phyloP scores from a whole-genome alignment of 441 rosid genomes.

The Sinapis alba region DNA sequence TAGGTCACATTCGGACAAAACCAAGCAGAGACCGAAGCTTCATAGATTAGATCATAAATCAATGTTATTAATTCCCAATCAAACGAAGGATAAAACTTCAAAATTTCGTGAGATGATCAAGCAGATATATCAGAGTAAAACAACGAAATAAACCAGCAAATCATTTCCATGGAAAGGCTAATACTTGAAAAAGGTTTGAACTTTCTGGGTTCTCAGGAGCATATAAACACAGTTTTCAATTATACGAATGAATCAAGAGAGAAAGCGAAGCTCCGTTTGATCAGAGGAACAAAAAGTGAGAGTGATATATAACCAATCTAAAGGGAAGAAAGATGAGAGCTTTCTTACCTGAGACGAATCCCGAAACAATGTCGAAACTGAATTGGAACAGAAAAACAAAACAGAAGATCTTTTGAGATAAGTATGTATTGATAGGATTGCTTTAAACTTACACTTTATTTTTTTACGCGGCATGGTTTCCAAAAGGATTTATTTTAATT shows the following conservation, averaged over 20 bases:
- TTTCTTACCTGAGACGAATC: conserved; percentile 17
- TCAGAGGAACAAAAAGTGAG: conserved; percentile 5
- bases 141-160: too few relatives aligned
- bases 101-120: too few relatives aligned
- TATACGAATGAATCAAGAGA: neutral
- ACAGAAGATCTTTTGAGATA: neutral
- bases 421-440: conserved; percentile 10
- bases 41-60: neutral
- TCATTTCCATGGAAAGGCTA: too few relatives aligned
- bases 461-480: conserved; percentile 28
- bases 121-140: too few relatives aligned
- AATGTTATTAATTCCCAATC: too few relatives aligned
- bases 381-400: neutral
- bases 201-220: too few relatives aligned
- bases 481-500: neutral
- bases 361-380: conserved; percentile 9
- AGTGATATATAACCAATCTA: neutral
- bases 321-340: neutral
- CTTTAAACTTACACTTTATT: neutral
- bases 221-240: neutral
- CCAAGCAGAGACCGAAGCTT: neutral
- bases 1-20: neutral
- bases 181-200: too few relatives aligned
- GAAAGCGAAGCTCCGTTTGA: neutral
- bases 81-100: too few relatives aligned